Conservation (phyloP, 2,329 filamentous ascomycete genomes). For the Penicillium sp. region DNA sequence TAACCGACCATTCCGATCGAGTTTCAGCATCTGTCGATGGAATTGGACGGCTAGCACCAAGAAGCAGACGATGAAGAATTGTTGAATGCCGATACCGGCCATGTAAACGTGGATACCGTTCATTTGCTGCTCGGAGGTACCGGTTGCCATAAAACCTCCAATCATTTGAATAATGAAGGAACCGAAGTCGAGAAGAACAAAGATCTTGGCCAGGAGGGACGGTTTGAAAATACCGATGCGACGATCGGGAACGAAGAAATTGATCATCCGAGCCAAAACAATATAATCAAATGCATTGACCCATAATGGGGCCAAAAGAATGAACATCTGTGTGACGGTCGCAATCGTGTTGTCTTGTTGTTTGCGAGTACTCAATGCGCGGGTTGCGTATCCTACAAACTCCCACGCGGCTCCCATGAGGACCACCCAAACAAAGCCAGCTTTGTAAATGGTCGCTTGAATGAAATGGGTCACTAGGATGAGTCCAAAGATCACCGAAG, state of each 20-base stretch:
- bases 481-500: constrained; percentile 38
- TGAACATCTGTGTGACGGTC: constrained; percentile 5
- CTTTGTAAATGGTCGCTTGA: constrained; percentile 36
- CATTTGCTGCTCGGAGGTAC: not conserved
- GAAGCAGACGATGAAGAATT: constrained; percentile 55
- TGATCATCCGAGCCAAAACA: constrained; percentile 49
- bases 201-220: constrained; percentile 38
- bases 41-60: constrained; percentile 51
- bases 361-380: constrained; percentile 21
- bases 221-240: constrained; percentile 43
- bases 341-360: not conserved
- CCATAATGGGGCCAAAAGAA: constrained; percentile 14
- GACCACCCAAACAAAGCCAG: constrained; percentile 47
- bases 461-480: constrained; percentile 29
- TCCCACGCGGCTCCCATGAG: constrained; percentile 49
- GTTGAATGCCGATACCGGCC: constrained; percentile 50
- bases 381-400: constrained; percentile 39
- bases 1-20: constrained; percentile 7
- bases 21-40: constrained; percentile 45
- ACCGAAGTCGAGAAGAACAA: constrained; percentile 46
- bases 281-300: constrained; percentile 54
- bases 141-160: constrained; percentile 14
- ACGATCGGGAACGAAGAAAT: constrained; percentile 45
- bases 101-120: constrained; percentile 31
- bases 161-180: constrained; percentile 21